Evolutionary conservation across 78 protist species (phyloP), one percentile per base, ranked within the genome.

Genomic region (Dictyostelium purpureum): DNA sequence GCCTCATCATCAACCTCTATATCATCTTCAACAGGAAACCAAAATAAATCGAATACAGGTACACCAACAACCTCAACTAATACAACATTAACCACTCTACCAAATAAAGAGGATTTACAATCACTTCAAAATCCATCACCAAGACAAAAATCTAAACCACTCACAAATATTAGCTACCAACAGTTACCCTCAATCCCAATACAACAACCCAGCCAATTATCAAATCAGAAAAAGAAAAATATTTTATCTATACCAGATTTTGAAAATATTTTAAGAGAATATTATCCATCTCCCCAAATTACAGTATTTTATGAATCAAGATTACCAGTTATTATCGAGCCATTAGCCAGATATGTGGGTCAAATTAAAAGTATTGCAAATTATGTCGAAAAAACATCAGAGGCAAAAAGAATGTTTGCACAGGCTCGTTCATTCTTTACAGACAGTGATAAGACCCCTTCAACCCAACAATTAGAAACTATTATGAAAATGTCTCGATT

Each of bases 401-500:
- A 85, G 35, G 82, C 92, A 19, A 85, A 85, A 59, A 54, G 63
- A 51, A 56, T 85, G 56, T 74, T 85, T 47, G 56, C 92, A 14
- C 80, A 42, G 16, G 92, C 92, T 2, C 40, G 67, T 47, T 85
- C 92, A 18, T 73, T 74, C 66, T 85, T 85, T 61, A 56, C 73
- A 19, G 92, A 85, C 47, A 61, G 82, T 0, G 92, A 85, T 47
- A 85, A 85, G 26, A 57, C 92, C 12, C 92, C 92, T 28, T 73
- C 92, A 42, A 21, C 61, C 19, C 83, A 56, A n/a, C 80, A 85
- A 35, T 33, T 85, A 1, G 92, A 85, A 47, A 56, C 83, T 1
- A 85, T 85, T 4, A 85, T 85, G 59, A 85, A 85, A 57, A 85
- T 85, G 92, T 85, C 92, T 16, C 35, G 80, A 45, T 57, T 85